Evolutionary conservation across 169 alveolate species (phyloP), one percentile per base, ranked within the genome.

Genomic region (Plasmodium vivax): DNA sequence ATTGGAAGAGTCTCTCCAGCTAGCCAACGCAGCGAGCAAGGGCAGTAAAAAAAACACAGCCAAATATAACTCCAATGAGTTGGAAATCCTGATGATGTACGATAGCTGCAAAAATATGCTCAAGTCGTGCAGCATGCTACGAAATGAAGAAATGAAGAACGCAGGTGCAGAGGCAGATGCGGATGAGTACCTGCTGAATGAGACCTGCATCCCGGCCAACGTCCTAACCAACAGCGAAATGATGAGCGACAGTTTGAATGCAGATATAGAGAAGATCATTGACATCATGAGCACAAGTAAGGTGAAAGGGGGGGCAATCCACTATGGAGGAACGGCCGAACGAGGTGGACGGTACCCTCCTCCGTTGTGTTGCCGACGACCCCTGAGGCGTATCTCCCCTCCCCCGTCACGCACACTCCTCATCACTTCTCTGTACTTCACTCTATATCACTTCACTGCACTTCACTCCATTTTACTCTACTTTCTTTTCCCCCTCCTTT

Each of bases 221-320:
- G 47, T 82, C 5, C 41, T 92, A 54, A 68, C 43, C 9, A 81
- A 32, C 56, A 82, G 62, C 19, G 83, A 77, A 4, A 58, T 92
- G 56, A 82, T 80, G 32, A 92, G 58, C 45, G 90, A 85, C 36
- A 71, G 82, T n/a, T 14, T 92, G 19, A 82, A 85, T 79, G 84
- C 51, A 3, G 51, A 79, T 23, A 82, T 92, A 32, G 90, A 85
- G 43, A 92, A 85, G 82, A 92, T 92, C 19, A 58, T 92, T 23
- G 93, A 85, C 23, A 92, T 92, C 43, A 92, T 92, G 94, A 90
- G 73, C 51, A 62, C 90, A 43, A 90, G 83, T 68, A 90, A 90
- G 71, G 82, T 19, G 43, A 79, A 41, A 71, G 73, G 47, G 36
- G 51, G n/a, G 7, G 23, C 41, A 68, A 30, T n/a, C 36, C 27